Percentiles rank a stretch among this genome's conserved stretches.
Evolutionary conservation across 768 basidiomycete genomes (phyloP).

Genomic region (Agaricus sinodeliciosus): DNA sequence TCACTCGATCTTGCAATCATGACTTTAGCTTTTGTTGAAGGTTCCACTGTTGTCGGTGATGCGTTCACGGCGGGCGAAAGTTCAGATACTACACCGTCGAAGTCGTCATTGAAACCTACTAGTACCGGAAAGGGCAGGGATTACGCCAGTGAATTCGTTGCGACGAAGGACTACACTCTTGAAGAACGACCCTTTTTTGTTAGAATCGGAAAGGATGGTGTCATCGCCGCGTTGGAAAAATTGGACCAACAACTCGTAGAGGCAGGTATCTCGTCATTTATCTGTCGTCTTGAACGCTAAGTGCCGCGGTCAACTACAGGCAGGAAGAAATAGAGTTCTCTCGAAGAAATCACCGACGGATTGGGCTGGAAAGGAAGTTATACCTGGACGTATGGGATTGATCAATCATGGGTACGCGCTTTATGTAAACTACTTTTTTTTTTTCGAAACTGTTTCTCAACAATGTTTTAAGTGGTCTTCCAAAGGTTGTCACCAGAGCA

Average conservation of each 20-base stretch:
- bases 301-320: conserved; percentile 28
- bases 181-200: conserved; percentile 68
- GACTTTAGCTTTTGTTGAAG: conserved; percentile 35
- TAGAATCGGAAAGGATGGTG: conserved; percentile 56
- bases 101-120: conserved; percentile 2
- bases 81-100: conserved; percentile 8
- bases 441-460: not conserved
- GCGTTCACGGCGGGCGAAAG: conserved; percentile 19
- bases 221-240: conserved; percentile 63
- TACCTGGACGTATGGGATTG: conserved; percentile 65
- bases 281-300: not conserved
- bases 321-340: conserved; percentile 48
- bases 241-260: conserved; percentile 56
- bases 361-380: conserved; percentile 68
- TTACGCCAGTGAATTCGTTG: conserved; percentile 33
- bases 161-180: conserved; percentile 39
- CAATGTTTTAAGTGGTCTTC: conserved; percentile 46
- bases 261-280: conserved; percentile 24
- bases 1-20: conserved; percentile 14
- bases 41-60: conserved; percentile 40
- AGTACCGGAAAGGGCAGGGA: conserved; percentile 5
- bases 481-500: conserved; percentile 66
- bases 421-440: not conserved
- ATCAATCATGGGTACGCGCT: conserved; percentile 57
- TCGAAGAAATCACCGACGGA: conserved; percentile 64